Evolutionary conservation across 106 monocot genomes (phyloP).

Genomic region (Dendrobium officinale): DNA sequence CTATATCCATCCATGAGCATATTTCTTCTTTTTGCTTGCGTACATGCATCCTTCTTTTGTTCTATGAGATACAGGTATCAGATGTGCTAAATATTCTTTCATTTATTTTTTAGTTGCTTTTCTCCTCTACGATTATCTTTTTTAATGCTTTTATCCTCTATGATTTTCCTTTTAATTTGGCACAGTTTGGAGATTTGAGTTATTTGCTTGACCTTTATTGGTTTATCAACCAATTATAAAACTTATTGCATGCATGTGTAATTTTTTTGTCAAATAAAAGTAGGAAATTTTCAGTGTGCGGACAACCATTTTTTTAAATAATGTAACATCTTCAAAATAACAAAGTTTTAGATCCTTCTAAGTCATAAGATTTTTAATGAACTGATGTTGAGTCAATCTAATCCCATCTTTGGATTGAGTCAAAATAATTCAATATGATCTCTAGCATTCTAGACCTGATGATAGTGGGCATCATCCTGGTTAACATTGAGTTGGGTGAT

Average conservation of each 20-base stretch:
- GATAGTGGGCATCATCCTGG: not conserved
- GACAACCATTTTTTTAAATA: not conserved
- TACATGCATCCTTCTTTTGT: not conserved
- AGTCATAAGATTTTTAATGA: not conserved
- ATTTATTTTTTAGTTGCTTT: too few species aligned
- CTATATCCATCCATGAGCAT: not conserved
- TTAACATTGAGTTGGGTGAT: not conserved
- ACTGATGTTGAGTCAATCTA: not conserved
- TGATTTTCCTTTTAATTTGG: too few species aligned
- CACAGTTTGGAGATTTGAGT: not conserved
- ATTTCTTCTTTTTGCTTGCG: not conserved
- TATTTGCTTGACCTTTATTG: not conserved
- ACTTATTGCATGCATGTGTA: slow-evolving; percentile 3
- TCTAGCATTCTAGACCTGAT: not conserved
- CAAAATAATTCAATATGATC: not conserved
- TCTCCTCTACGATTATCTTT: too few species aligned
- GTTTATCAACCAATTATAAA: not conserved
- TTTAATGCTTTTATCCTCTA: too few species aligned
- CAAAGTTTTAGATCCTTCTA: not conserved
- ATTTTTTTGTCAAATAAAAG: not conserved
- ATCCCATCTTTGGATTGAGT: not conserved
- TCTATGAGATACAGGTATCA: too few species aligned
- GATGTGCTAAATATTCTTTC: too few species aligned
- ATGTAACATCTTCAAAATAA: too few species aligned
- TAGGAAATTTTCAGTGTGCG: not conserved